Evolutionary conservation across 1,284 basidiomycete genomes (phyloP), one percentile per base, ranked within the genome.

Genomic region (Moesziomyces sp.): DNA sequence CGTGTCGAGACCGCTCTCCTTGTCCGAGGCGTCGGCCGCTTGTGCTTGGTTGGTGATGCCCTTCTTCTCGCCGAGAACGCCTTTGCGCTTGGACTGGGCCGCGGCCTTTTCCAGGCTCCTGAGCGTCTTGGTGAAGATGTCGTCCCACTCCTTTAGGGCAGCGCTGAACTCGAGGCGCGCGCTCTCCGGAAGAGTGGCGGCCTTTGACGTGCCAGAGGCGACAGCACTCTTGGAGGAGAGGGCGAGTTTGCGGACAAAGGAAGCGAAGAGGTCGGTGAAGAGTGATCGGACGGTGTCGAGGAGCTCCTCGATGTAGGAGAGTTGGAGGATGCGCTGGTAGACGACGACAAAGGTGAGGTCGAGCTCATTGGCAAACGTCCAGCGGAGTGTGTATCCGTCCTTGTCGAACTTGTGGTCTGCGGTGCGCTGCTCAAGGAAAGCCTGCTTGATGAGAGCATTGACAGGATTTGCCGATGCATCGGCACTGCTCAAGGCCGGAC

Each of bases 301-400:
- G 7, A 99, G 89, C 48, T 94, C 91, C 0, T 96, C 93, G 59
- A 98, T 91, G 83, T 99, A 99, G 10, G 93, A 91, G 24, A 99
- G 88, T 74, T 97, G 95, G 16, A 99, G 88, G 66, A 99, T 94
- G 47, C 96, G 92, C 82, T 98, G 96, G 86, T 97, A 97, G 52
- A 95, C 93, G 55, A 80, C 82, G 40, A 83, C 73, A 58, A 83
- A 83, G 40, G 71, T 72, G 30, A 81, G 67, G 14, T 80, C 80
- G n/a, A 77, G 74, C 54, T 81, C 77, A 74, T 82, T 83, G 3
- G 79, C 76, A 45, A 80, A 74, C 10, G 74, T 62, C 80, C 80
- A 84, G 7, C 78, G 70, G 3, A 81, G 57, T 7, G 81, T 81
- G 65, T 78, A 83, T 23, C 71, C 74, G 38, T 81, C 82, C 51